phyloP scores from a whole-genome alignment of 1,284 basidiomycete species.

The Puccinia novopanici region DNA sequence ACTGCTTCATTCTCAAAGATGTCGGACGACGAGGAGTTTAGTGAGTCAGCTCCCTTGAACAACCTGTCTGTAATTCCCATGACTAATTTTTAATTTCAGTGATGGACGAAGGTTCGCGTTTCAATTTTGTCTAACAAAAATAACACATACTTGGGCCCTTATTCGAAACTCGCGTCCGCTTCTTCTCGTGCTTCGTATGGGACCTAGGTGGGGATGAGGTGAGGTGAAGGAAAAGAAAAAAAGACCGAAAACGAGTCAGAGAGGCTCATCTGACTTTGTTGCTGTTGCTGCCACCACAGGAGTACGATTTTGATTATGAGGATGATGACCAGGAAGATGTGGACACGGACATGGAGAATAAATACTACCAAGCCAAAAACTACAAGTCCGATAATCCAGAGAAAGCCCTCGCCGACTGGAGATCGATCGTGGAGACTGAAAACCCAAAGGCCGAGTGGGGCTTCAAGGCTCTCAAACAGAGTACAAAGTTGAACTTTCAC shows the following conservation, averaged over 20 bases:
- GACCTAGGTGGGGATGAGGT: conserved; percentile 20
- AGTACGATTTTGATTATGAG: conserved; percentile 96
- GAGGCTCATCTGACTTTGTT: neutral
- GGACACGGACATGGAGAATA: conserved; percentile 92
- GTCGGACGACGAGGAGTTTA: conserved; percentile 50
- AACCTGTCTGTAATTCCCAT: neutral
- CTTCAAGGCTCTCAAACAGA: conserved; percentile 97
- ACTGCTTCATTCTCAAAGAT: conserved; percentile 22
- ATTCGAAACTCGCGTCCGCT: neutral
- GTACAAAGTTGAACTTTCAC: conserved; percentile 87
- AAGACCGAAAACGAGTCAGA: neutral
- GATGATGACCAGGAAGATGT: conserved; percentile 79
- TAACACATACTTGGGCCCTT: neutral
- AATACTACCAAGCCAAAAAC: conserved; percentile 95
- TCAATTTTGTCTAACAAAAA: neutral
- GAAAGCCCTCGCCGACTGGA: conserved; percentile 82
- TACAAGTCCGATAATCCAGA: conserved; percentile 90
- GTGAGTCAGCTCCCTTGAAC: neutral
- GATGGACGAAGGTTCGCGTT: conserved; percentile 50
- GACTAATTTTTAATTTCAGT: conserved; percentile 29
- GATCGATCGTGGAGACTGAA: conserved; percentile 82
- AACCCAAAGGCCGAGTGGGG: conserved; percentile 94
- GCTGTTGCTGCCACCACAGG: conserved; percentile 63
- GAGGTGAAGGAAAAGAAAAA: conserved; percentile 7
- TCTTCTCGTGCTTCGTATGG: neutral